These are phyloP conservation scores for Dendrocalamus latiflorus DNA, from an alignment of 202 grass and related monocot genomes.

Conservation along the genomic window DNA sequence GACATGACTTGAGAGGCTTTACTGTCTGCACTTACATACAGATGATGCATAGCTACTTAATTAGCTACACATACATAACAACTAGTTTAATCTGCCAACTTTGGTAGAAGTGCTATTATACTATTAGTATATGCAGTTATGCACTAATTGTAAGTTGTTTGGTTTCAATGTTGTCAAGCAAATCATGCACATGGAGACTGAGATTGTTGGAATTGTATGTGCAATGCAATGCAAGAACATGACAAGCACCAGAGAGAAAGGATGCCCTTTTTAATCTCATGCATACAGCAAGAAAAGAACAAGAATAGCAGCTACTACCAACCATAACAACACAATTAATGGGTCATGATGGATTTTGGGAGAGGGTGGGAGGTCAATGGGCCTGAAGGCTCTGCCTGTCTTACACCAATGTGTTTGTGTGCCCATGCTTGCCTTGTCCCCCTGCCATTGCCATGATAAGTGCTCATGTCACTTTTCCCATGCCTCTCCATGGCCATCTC, in stretches of 20 bases:
- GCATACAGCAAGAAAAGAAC: constrained; percentile 13
- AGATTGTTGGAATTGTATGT: neutral
- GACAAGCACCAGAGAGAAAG: neutral
- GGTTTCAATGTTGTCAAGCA: neutral
- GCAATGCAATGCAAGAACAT: constrained; percentile 11
- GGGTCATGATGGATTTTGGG: constrained; percentile 56
- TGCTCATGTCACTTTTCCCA: constrained; percentile 69
- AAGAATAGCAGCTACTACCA: constrained; percentile 37
- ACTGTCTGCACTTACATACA: constrained; percentile 10
- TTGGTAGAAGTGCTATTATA: neutral
- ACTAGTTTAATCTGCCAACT: neutral
- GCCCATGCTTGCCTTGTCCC: constrained; percentile 34
- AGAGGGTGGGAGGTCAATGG: constrained; percentile 56
- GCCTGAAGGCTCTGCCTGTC: constrained; percentile 36
- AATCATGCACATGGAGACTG: neutral
- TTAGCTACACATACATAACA: neutral
- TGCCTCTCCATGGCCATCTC: constrained; percentile 37
- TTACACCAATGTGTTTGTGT: constrained; percentile 28
- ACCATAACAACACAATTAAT: constrained; percentile 69
- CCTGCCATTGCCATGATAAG: constrained; percentile 51
- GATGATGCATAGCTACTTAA: neutral
- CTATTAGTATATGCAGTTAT: neutral
- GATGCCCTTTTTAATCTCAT: neutral
- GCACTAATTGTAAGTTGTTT: neutral
- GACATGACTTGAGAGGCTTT: constrained; percentile 24